Evolutionary conservation across 495 filamentous ascomycete species (phyloP), one percentile per base, ranked within the genome.

Genomic region (Chaetomium tenue): DNA sequence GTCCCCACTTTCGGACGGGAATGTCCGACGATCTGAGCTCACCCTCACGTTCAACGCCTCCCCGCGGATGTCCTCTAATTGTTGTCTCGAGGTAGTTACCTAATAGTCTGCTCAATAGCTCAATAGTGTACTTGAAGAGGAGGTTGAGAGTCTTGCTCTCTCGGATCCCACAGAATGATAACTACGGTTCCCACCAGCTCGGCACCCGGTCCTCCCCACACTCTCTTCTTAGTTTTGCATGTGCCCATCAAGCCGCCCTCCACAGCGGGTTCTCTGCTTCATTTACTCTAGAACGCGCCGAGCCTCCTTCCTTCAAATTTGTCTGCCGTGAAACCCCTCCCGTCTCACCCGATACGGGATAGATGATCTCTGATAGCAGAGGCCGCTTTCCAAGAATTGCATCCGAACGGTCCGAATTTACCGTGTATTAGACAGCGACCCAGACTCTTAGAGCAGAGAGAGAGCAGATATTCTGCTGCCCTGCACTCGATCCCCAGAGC

Each of bases 121-220:
- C 6, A 30, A 30, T 30, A 30, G 28, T 30, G 6, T 6, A n/a
- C n/a, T n/a, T n/a, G n/a, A n/a, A 30, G 28, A 30, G 2, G 2
- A 37, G 33, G 33, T 37, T 37, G 5, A 37, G 33, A 37, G 33
- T 7, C 33, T 37, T 12, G 33, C 33, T 6, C 33, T 3, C 39
- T 61, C 48, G 60, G 50, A 44, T 30, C 44, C 20, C 48, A n/a
- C 37, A 30, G 16, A 5, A 42, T 61, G 60, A 30, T 30, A 30
- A 30, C 48, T 50, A 33, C 46, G 46, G 28, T 53, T 28, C 28
- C 12, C 2, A 47, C 42, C 8, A 37, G 33, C 33, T 8, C 23
- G 58, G 47, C 20, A 30, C 47, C 16, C 47, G 20, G 44, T n/a
- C 42, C 30, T 52, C 39, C 3, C 57, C 37, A 9, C n/a, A 15